A percentile compares a stretch with the other conserved stretches of the same genome.
These are phyloP conservation scores for Colletotrichum chrysophilum DNA, from an alignment of 2,329 filamentous ascomycete species.

Conservation along the genomic window DNA sequence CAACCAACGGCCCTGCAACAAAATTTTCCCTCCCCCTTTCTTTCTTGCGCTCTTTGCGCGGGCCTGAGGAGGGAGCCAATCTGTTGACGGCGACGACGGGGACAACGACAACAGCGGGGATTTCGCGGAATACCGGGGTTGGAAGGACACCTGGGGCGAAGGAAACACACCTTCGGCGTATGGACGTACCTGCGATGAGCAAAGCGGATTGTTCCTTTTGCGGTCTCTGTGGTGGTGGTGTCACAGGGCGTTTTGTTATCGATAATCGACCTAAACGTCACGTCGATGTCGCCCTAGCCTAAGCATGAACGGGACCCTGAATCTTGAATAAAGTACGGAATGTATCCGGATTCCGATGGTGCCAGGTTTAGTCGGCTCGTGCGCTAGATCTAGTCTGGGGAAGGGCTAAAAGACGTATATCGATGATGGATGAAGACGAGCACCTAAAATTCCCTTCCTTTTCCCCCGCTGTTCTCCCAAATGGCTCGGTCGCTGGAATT, in stretches of 20 bases:
- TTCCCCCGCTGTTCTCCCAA: not conserved
- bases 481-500: not conserved
- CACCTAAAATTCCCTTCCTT: not conserved
- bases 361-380: not conserved
- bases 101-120: not conserved
- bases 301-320: constrained; percentile 12
- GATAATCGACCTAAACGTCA: constrained; percentile 3
- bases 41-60: not conserved
- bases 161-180: not conserved
- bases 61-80: not conserved
- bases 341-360: not conserved
- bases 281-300: constrained; percentile 1
- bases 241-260: not conserved
- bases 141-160: not conserved
- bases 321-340: not conserved
- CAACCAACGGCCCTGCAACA: constrained; percentile 1
- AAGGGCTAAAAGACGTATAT: not conserved
- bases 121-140: not conserved
- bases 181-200: not conserved
- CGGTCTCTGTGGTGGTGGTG: not conserved
- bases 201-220: not conserved
- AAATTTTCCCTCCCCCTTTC: not conserved
- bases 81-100: not conserved
- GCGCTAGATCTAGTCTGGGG: not conserved
- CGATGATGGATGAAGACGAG: not conserved